Evolutionary conservation across 2,329 filamentous ascomycete genomes (phyloP).

Genomic region (Acrodontium crateriforme): DNA sequence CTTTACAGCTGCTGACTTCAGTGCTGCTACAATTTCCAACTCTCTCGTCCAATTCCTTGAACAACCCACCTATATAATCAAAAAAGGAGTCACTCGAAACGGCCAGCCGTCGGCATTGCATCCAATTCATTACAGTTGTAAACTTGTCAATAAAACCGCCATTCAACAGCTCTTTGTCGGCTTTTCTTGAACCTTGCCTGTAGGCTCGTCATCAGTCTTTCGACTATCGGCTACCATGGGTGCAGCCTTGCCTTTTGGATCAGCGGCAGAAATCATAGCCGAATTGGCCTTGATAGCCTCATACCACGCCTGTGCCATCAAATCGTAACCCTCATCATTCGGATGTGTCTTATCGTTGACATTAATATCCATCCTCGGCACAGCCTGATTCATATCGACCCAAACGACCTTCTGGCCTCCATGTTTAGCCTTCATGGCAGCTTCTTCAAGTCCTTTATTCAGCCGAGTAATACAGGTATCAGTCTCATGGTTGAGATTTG

Average conservation of each 20-base stretch:
- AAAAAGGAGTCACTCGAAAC: no score
- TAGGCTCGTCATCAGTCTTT: no score
- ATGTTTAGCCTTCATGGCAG: neutral
- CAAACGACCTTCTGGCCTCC: constrained; percentile 2
- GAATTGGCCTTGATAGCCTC: neutral
- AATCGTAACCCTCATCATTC: constrained; percentile 3
- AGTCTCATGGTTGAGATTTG: constrained; percentile 1
- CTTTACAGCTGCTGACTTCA: no score
- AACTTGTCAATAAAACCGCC: no score
- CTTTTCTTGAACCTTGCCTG: no score
- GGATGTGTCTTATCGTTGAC: constrained; percentile 3
- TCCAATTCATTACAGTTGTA: no score
- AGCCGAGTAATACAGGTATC: constrained; percentile 1
- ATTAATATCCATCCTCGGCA: neutral
- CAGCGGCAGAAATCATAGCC: neutral
- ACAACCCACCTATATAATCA: no score
- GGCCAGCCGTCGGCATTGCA: no score
- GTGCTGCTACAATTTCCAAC: no score
- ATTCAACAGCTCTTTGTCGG: no score
- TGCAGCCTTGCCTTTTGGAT: neutral
- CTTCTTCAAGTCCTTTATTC: neutral
- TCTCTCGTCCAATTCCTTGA: no score
- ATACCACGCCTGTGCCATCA: constrained; percentile 4
- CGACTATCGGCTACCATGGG: no score
- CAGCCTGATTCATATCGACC: constrained; percentile 1